Base-by-base conservation (phyloP, 116 monocot species). In the Phalaenopsis hybrid region DNA sequence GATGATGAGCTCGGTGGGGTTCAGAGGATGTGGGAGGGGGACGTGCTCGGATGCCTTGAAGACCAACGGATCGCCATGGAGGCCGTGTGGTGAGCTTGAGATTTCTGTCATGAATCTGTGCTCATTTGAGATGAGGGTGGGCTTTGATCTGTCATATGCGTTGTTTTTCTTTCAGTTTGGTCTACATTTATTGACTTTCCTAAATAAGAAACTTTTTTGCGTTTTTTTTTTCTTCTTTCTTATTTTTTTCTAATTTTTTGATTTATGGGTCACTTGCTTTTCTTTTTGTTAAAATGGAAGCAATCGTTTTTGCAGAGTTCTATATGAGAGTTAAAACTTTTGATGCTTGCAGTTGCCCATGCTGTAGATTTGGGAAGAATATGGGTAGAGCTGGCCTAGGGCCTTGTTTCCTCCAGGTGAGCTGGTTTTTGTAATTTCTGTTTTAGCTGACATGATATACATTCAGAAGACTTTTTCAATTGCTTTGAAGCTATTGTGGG, bases 21-120 rank as follows among this genome's bases (percentile, higher is more conserved):
- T 68, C 92, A 92, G 81, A 78, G 92, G 84, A 95, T 95, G 95
- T 95, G 95, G 95, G 95, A 95, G 72, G 95, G 95, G 6, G 89
- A 82, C 13, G 79, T 92, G 21, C 76, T 89, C 28, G 92, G 91
- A 74, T 95, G 89, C 87, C 78, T 91, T 28, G 91, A 89, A 10
- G 89, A 95, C 65, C 89, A 79, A 37, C 86, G 86, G 63, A 95
- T 95, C 74, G 89, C 92, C 13, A 78, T 92, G 41, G 87, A 95
- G 70, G 61, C 92, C n/a, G 61, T 86, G 8, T 95, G 95, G 95
- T 95, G 69, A 81, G 83, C 18, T 18, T 21, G 41, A 41, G 5
- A 6, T 72, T 55, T 63, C 50, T 45, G 44, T 44, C 28, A 16
- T 12, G 28, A 23, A 75, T 80, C 75, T 50, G 20, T 75, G 45